Evolutionary conservation across 441 rosid species (phyloP), one percentile per base, ranked within the genome.

Genomic region (Erodium moschatum): DNA sequence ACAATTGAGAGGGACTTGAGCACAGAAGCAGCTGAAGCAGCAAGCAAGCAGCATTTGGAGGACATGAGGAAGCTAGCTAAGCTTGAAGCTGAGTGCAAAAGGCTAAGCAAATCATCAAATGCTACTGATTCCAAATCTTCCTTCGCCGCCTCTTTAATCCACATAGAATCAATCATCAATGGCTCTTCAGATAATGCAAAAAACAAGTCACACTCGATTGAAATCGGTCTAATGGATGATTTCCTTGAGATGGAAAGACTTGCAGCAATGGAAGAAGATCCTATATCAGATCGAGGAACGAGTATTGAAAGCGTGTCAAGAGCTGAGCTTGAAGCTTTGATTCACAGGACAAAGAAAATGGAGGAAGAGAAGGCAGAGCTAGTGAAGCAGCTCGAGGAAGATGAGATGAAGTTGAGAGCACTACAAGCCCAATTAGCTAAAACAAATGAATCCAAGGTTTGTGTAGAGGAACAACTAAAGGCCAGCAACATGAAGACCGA

Each of bases 231-330:
- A 69, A 87, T 94, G 98, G 96, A 91, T 82, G 98, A 93, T 78
- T 93, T 93, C 79, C 89, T 93, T 18, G 98, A 93, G 82, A 91
- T 93, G 96, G 98, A 93, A 73, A 87, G 81, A 79, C 86, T 92
- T 4, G 98, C 87, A 44, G 84, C 89, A 38, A 5, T 42, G 48
- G 12, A 6, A 35, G 83, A 75, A 35, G 83, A 75, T 35, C 40
- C 40, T 35, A 35, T 5, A 35, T 35, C 40, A 35, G 40, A 35
- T 6, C 40, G 50, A 42, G 3, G 0, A 0, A 42, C 48, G 1
- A 42, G 48, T 42, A 8, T 2, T 66, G 79, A 78, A 50, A 81
- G 67, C 35, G 40, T 72, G 21, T 64, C 74, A 66, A 85, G 81
- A 80, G 75, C 77, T 66, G 86, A 87, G 75, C 81, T 83, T 54